Conservation (phyloP, 352 stramenopile genomes). For the Discostella stelligera region DNA sequence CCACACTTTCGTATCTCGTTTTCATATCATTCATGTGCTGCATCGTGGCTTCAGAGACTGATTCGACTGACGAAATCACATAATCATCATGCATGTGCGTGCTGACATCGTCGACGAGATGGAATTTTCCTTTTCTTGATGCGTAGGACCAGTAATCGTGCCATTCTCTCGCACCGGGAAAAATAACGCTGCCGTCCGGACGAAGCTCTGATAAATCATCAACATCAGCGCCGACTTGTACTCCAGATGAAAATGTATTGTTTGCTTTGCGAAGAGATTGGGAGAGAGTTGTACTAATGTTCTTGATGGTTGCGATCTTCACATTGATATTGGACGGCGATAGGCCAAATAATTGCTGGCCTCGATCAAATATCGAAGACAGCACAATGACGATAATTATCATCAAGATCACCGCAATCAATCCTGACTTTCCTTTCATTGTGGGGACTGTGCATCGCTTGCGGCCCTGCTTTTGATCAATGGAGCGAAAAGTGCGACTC, state of each 20-base stretch:
- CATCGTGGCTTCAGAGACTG: neutral
- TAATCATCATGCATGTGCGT: neutral
- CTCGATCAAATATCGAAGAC: no score
- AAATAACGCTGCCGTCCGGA: neutral
- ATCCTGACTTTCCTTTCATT: no score
- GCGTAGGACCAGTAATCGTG: slow-evolving; percentile 15
- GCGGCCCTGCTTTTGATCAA: no score
- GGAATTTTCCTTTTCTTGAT: slow-evolving; percentile 6
- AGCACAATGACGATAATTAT: no score
- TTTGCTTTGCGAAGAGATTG: neutral
- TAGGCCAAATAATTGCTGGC: no score
- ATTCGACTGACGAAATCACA: neutral
- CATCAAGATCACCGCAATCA: no score
- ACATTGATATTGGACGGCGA: neutral
- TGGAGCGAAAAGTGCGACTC: no score
- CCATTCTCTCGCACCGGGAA: slow-evolving; percentile 13
- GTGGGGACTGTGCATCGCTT: no score
- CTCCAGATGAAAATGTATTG: no score
- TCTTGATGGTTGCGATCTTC: neutral
- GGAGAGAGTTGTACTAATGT: neutral
- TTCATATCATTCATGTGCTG: slow-evolving; percentile 26
- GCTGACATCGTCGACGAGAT: neutral
- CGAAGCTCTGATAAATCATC: neutral
- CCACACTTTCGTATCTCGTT: slow-evolving; percentile 19
- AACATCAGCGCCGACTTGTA: no score